Evolutionary conservation across 306 rosid species (phyloP), one percentile per base, ranked within the genome.

Genomic region (Adenanthera pavonina): DNA sequence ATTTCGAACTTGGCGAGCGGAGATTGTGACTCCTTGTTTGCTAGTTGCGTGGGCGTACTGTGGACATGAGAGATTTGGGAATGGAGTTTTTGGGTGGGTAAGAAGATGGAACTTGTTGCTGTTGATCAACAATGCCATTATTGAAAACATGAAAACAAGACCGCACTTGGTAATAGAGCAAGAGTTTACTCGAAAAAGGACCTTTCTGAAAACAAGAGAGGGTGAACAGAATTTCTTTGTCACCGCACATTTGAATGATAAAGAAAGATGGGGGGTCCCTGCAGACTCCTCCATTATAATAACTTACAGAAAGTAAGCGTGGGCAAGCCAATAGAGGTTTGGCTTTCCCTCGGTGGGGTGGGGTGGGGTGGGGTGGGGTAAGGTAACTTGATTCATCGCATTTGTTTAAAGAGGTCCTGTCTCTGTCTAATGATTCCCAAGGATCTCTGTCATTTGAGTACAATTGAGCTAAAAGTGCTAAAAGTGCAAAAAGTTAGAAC

Each of bases 361-460:
- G 73, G 61, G 57, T 33, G 73, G 69, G 82, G 73, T n/a, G 61
- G 57, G 19, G 73, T 62, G 82, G 73, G 61, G 57, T 33, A 69
- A 64, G 82, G 73, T 19, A 43, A 3, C 52, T 19, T 57, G 46
- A n/a, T 25, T 38, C 41, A 48, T 33, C 36, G 30, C 17, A 12
- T 30, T 60, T 61, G n/a, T 30, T 11, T 13, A 13, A 33, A 33
- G 41, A 62, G n/a, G 61, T 60, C 25, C 57, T 2, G 74, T 78
- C 83, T 66, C 76, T 51, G 36, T 88, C 79, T 25, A 78, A 76
- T 84, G 83, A 84, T 79, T 60, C 19, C 60, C 44, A 53, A 43
- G 16, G 57, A 83, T 83, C 84, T 76, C 9, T 81, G 81, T 86
- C 89, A 40, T 76, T 78, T 67, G 49, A 52, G 53, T 36, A 17